Percentiles rank a stretch among this genome's conserved stretches.
Evolutionary conservation across 2,329 filamentous ascomycete species (phyloP).

Genomic region (Fonsecaea nubica): DNA sequence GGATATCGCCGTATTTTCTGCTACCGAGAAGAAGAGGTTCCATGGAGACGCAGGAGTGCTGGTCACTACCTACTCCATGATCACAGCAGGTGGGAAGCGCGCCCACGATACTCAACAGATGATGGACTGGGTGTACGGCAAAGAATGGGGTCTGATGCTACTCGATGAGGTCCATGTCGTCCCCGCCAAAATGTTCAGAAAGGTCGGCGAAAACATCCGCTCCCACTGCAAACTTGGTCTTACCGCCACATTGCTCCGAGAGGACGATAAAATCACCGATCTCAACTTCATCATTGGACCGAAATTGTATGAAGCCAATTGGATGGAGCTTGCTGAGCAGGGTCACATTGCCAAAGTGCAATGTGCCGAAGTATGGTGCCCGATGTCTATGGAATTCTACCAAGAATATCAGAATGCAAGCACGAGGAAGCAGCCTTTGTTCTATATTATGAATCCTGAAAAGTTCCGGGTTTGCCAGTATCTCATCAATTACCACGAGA

Average conservation of each 20-base stretch:
- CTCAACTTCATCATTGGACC: conserved; percentile 97
- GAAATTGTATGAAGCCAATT: conserved; percentile 97
- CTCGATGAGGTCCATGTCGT: conserved; percentile 98
- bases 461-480: conserved; percentile 98
- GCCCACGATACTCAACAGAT: conserved; percentile 95
- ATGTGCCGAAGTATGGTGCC: conserved; percentile 98
- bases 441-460: conserved; percentile 96
- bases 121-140: conserved; percentile 88
- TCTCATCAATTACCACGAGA: conserved; percentile 97
- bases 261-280: conserved; percentile 98
- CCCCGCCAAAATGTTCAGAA: conserved; percentile 93
- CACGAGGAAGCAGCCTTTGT: conserved; percentile 68
- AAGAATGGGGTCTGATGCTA: conserved; percentile 97
- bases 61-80: conserved; percentile 98
- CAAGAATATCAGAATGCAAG: conserved; percentile 83
- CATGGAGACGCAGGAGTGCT: conserved; percentile 92
- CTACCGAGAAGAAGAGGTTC: conserved; percentile 86
- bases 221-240: conserved; percentile 94
- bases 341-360: conserved; percentile 97
- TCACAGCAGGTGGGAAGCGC: conserved; percentile 79
- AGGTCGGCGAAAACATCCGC: conserved; percentile 90
- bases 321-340: conserved; percentile 97
- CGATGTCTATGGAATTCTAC: conserved; percentile 98
- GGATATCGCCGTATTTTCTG: conserved; percentile 93
- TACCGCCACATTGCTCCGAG: conserved; percentile 89